phyloP scores from a whole-genome alignment of 2,329 filamentous ascomycete species.

The Pseudogymnoascus verrucosus region DNA sequence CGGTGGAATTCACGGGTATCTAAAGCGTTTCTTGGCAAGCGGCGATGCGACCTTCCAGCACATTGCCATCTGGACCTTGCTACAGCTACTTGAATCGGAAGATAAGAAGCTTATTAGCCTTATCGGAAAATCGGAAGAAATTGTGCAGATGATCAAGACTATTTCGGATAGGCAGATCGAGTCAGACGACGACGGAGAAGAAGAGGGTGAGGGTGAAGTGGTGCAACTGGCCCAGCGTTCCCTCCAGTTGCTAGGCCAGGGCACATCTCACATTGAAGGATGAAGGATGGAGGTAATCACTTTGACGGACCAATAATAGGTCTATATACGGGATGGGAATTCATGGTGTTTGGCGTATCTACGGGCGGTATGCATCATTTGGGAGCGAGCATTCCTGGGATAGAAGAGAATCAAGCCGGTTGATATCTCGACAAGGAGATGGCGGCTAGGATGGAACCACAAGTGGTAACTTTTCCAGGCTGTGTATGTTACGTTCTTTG shows the following conservation, averaged over 20 bases:
- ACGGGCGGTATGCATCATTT: constrained; percentile 20
- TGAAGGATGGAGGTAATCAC: constrained; percentile 50
- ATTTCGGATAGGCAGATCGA: constrained; percentile 88
- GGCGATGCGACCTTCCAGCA: constrained; percentile 98
- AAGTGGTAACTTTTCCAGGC: constrained; percentile 14
- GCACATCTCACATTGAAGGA: constrained; percentile 68
- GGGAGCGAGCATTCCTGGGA: constrained; percentile 30
- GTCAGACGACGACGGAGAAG: constrained; percentile 75
- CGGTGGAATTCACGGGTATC: constrained; percentile 91
- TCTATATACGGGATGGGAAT: constrained; percentile 25
- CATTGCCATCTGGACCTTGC: constrained; percentile 95
- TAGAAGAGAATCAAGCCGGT: constrained; percentile 18
- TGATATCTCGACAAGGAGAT: constrained; percentile 11
- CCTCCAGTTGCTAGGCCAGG: constrained; percentile 75
- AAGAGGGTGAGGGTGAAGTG: constrained; percentile 89
- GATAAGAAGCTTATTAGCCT: constrained; percentile 81
- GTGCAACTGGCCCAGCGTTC: constrained; percentile 85
- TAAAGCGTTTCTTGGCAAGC: constrained; percentile 85
- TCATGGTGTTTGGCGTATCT: constrained; percentile 30
- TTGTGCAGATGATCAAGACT: constrained; percentile 82
- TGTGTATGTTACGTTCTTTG: constrained; percentile 17
- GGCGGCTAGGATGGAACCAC: constrained; percentile 14
- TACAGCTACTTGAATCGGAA: constrained; percentile 92
- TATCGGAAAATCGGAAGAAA: constrained; percentile 83
- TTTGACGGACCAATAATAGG: constrained; percentile 1